A percentile compares a stretch with the other conserved stretches of the same genome.
These are phyloP conservation scores for Epipyxis sp. DNA, from an alignment of 108 stramenopile genomes.

Conservation along the genomic window DNA sequence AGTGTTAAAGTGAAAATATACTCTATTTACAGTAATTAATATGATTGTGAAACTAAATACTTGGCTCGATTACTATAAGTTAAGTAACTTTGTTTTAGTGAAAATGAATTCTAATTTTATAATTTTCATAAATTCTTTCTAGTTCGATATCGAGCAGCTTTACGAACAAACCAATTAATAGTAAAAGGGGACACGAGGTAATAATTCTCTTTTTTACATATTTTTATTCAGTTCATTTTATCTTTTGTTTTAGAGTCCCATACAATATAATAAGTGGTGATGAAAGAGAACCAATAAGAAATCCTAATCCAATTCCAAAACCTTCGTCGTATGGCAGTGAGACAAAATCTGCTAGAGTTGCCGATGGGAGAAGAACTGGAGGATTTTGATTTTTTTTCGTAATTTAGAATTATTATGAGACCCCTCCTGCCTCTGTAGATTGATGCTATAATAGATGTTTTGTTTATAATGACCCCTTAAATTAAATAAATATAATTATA, in stretches of 20 bases:
- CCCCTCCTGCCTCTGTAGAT: too few species aligned
- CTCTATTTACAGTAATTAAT: too few species aligned
- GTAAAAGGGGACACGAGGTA: conserved; percentile 25
- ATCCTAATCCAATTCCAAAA: neutral
- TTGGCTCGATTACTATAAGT: too few species aligned
- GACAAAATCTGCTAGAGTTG: too few species aligned
- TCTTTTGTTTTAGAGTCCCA: neutral
- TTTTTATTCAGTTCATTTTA: neutral
- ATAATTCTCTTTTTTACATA: neutral
- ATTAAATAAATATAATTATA: too few species aligned
- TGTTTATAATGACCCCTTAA: too few species aligned
- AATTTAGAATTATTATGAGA: too few species aligned
- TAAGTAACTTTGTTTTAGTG: neutral
- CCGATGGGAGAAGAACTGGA: too few species aligned
- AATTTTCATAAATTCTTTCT: neutral
- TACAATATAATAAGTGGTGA: conserved; percentile 36
- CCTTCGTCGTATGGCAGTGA: neutral
- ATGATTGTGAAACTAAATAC: too few species aligned
- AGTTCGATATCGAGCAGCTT: conserved; percentile 30
- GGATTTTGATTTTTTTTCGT: too few species aligned
- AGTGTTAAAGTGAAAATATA: neutral
- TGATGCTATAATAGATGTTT: too few species aligned
- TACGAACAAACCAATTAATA: conserved; percentile 4
- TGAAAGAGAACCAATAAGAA: neutral
- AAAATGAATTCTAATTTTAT: neutral